Evolutionary conservation across 2,329 filamentous ascomycete genomes (phyloP), one percentile per base, ranked within the genome.

Genomic region (Calycina herbarum): DNA sequence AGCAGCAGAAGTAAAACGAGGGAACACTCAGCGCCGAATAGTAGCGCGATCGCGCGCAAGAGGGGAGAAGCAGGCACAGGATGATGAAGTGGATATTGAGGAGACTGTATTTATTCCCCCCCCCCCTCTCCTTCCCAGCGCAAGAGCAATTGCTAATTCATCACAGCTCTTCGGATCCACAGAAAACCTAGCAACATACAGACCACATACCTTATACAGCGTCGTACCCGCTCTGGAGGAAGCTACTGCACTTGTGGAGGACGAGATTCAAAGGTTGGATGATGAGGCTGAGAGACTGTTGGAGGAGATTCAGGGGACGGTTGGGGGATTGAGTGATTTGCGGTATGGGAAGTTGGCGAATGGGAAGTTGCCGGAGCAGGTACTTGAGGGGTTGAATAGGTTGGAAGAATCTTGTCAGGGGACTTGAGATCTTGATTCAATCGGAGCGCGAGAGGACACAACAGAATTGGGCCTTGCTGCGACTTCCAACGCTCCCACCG

Each of bases 251-350:
- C 85, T 86, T 66, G 79, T 96, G 33, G 86, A 93, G 73, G 82
- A 82, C 24, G 89, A 95, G 73, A 86, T 94, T 64, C 80, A 82
- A 65, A 81, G 80, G 48, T 80, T 94, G 4, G 85, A 92, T 70
- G 80, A 84, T 40, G 89, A 94, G 70, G 86, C 90, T 62, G 81
- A 82, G 0, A 76, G 76, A 1, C 79, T 93, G 2, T 77, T 90
- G 5, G 80, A 83, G 3, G 84, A 86, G 11, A 83, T 95, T 61
- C 83, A 83, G 69, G 83, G 86, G 64, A 89, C 84, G 0, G 84
- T 95, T 17, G 89, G 89, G 38, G 86, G 85, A 59, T 80, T 97
- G 75, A 96, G 92, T 77, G 92, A 96, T 77, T 82, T 96, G 64
- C 87, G 91, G 57, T 94, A 95, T 73, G 93, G 93, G 45, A 88